phyloP scores from a whole-genome alignment of 2,329 filamentous ascomycete species.

The Atkinsonella hypoxylon region DNA sequence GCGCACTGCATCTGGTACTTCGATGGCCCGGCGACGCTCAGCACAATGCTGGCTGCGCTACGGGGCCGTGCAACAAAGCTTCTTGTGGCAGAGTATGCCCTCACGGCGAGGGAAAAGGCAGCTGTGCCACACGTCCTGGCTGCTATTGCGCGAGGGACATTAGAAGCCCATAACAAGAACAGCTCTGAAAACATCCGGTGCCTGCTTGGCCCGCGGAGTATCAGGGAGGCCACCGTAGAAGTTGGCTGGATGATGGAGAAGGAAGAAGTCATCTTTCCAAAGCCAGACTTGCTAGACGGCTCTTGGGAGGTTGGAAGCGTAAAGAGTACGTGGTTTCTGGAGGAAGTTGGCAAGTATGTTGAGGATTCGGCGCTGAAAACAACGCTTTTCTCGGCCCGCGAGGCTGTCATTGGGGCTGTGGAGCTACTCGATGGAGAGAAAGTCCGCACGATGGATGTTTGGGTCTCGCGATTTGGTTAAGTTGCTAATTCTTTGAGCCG shows the following conservation, averaged over 20 bases:
- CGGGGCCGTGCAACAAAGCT: too few species aligned
- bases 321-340: constrained; percentile 18
- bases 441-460: constrained; percentile 31
- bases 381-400: constrained; percentile 18
- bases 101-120: too few species aligned
- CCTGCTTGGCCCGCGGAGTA: constrained; percentile 27
- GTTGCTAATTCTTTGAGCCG: background rate
- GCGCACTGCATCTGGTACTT: too few species aligned
- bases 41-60: too few species aligned
- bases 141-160: constrained; percentile 6
- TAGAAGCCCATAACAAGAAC: constrained; percentile 28
- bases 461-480: constrained; percentile 15
- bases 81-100: too few species aligned
- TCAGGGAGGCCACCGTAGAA: constrained; percentile 23
- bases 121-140: too few species aligned
- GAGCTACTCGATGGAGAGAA: constrained; percentile 16
- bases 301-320: constrained; percentile 31
- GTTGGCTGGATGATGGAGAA: constrained; percentile 26
- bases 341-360: constrained; percentile 19
- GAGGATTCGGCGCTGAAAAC: constrained; percentile 16
- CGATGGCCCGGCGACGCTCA: too few species aligned
- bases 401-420: constrained; percentile 20
- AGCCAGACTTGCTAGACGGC: constrained; percentile 30
- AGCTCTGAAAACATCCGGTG: constrained; percentile 35
- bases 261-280: constrained; percentile 25